Percentiles rank a stretch among this genome's conserved stretches.
phyloP scores from a whole-genome alignment of 225 moss, liverwort and hornwort species.

The Rhytidiadelphus loreus region DNA sequence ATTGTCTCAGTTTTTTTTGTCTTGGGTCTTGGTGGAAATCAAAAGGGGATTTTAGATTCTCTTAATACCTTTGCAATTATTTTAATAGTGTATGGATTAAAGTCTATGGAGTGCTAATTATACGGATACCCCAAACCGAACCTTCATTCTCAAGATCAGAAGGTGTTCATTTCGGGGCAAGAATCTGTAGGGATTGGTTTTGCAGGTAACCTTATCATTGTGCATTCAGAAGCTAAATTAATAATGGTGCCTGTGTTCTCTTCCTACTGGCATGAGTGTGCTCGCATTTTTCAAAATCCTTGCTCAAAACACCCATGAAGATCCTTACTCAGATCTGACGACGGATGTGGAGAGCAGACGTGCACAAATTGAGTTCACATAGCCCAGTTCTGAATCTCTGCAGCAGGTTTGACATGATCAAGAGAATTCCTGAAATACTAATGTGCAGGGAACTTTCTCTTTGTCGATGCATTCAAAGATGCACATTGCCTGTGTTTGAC shows the following conservation, averaged over 20 bases:
- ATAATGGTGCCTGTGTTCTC: neutral
- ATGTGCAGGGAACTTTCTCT: neutral
- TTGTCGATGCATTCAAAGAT: neutral
- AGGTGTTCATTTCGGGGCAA: neutral
- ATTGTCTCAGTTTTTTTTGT: neutral
- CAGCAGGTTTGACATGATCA: neutral
- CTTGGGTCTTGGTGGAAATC: neutral
- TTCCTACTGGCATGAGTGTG: neutral
- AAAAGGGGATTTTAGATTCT: neutral
- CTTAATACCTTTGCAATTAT: neutral
- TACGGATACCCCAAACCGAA: neutral
- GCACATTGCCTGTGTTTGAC: neutral
- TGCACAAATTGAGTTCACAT: neutral
- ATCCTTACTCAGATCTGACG: neutral
- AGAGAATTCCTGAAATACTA: neutral
- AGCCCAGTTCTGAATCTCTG: neutral
- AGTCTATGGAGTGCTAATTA: neutral
- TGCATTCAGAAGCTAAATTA: neutral
- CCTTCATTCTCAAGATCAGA: neutral
- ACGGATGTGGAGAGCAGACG: neutral
- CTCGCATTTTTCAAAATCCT: neutral
- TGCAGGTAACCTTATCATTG: neutral
- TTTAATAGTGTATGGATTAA: neutral
- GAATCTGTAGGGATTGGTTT: neutral
- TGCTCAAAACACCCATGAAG: neutral